A percentile compares a stretch with the other conserved stretches of the same genome.
These are phyloP conservation scores for Penicillium freii DNA, from an alignment of 2,329 filamentous ascomycete genomes.

Conservation along the genomic window DNA sequence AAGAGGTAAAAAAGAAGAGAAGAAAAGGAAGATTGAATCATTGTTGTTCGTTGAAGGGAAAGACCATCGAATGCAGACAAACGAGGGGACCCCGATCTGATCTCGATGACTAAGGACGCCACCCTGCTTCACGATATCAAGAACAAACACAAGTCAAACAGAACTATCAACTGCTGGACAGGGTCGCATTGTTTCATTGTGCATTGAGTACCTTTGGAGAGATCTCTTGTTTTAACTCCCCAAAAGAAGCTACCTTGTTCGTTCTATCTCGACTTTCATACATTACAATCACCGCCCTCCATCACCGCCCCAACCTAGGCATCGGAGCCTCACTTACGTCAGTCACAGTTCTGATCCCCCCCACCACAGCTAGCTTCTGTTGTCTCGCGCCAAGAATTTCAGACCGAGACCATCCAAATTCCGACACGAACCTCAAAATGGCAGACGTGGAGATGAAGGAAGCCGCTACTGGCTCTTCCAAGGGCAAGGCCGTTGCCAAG, in stretches of 20 bases:
- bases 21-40: slow-evolving; percentile 3
- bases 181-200: neutral
- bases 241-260: neutral
- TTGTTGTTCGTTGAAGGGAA: slow-evolving; percentile 14
- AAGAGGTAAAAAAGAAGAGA: neutral
- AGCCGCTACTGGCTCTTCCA: slow-evolving; percentile 51
- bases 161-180: neutral
- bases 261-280: neutral
- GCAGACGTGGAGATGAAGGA: slow-evolving; percentile 97
- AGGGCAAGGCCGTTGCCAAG: slow-evolving; percentile 58
- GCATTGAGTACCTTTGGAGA: slow-evolving; percentile 9
- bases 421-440: slow-evolving; percentile 54
- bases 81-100: slow-evolving; percentile 5
- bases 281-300: neutral
- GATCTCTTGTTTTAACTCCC: neutral
- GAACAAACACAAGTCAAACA: slow-evolving; percentile 24
- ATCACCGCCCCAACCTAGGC: neutral
- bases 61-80: slow-evolving; percentile 12
- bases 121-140: slow-evolving; percentile 16
- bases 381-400: slow-evolving; percentile 9
- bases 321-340: slow-evolving; percentile 13
- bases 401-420: neutral
- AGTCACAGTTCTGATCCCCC: slow-evolving; percentile 10
- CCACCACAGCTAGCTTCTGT: slow-evolving; percentile 8
- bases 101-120: slow-evolving; percentile 28